Base-by-base conservation (phyloP, 495 filamentous ascomycete species). In the Podospora anserina region DNA sequence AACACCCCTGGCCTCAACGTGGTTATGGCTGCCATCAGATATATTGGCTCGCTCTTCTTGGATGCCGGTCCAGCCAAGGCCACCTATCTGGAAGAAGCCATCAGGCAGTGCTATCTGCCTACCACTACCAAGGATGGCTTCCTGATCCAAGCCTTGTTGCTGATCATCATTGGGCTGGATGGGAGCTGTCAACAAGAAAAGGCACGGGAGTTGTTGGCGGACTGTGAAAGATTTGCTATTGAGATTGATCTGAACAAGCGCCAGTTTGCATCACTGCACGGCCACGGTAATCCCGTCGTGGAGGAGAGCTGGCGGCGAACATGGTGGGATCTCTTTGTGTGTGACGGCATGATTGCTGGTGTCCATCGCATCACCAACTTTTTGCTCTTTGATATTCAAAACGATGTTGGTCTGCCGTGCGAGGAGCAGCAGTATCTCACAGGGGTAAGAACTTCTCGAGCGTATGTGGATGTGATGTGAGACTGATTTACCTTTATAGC, bases 281-380 rank as follows among this genome's bases (percentile, higher is more conserved):
- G 82, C n/a, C 76, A 76, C 54, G 79, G 80, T 23, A 81, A 83
- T 61, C 78, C 79, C 20, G 78, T 84, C 34, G 68, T 86, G 44
- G 85, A 86, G 70, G 93, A 97, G 74, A 90, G 89, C 74, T 88
- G 91, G 84, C 84, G 93, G 28, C 85, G 93, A 55, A 96, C 92
- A 18, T 96, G 92, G 93, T 97, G 93, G 93, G 92, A 96, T 71
- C 77, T 97, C 61, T 96, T 89, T 74, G 86, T 93, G 56, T 85
- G 92, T 16, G 92, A 96, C 69, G 88, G 88, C 49, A 84, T 86
- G 86, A 79, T 87, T 68, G 83, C 86, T 68, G 85, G 84, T 34
- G 83, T 86, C 55, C 82, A 88, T 68, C 78, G 83, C 65, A 75
- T 84, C 39, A 85, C 88, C 59, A 84, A 86, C 23, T 89, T 90